Evolutionary conservation across 768 basidiomycete genomes (phyloP), one percentile per base, ranked within the genome.

Genomic region (Pleurotus platypus): DNA sequence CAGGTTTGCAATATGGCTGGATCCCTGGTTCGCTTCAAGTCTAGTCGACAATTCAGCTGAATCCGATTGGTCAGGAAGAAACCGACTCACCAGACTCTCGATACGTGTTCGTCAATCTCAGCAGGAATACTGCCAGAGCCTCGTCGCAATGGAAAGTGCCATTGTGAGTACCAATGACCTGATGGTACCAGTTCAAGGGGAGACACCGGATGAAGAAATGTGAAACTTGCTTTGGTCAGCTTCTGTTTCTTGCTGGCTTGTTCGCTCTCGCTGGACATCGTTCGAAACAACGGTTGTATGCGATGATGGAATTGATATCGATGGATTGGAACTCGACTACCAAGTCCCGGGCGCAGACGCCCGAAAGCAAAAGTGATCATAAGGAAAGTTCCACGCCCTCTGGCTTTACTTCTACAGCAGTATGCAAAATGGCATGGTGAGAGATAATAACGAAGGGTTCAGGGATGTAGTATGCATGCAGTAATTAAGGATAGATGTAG

Each of bases 141-240:
- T 99, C 96, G 64, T 99, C 96, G 70, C 93, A 95, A 65, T 99
- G 95, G 69, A 98, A 98, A 0, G 93, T 93, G 15, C 95, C 95
- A 58, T 89, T 92, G 71, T 98, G 94, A 1, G 95, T 97, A 35
- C 94, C 94, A 65, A 98, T 96, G 40, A 85, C 72, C 90, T 93
- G 59, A 12, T 59, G 26, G 30, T 43, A 26, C n/a, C 47, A 56
- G 59, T 47, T 45, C 57, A 47, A 24, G 42, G 8, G 22, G n/a
- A 26, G 24, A 22, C 27, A 42, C 49, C 26, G 27, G 20, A 49
- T n/a, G 18, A 49, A 26, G 27, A 22, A 47, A 43, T 30, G 18
- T 48, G 62, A 58, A 45, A 65, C 60, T 18, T 50, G 75, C 70
- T 63, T 75, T 77, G 57, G 64, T 71, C 72, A 78, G 74, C 67